Percentiles rank a stretch among this genome's conserved stretches.
Evolutionary conservation across 192 early-diverging fungal genomes (phyloP).

Genomic region (Allomyces arbusculus): DNA sequence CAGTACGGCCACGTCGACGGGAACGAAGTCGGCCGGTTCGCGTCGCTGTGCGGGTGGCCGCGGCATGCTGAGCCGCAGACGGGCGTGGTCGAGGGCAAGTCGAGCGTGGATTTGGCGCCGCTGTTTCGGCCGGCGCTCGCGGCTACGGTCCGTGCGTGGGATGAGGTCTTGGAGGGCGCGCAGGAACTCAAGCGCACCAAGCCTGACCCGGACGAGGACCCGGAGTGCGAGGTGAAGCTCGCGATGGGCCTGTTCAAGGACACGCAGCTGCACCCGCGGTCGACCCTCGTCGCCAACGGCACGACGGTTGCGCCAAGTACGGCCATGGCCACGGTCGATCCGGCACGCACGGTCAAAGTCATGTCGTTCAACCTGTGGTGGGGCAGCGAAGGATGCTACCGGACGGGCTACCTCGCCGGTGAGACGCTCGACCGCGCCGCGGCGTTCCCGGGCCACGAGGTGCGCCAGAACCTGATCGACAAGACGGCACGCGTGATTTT

Average conservation of each 20-base stretch:
- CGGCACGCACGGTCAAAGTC: slow-evolving; percentile 3
- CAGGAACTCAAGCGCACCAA: slow-evolving; percentile 5
- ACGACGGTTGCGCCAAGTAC: not conserved
- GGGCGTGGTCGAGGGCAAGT: not conserved
- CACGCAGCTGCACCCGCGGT: not conserved
- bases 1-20: slow-evolving; percentile 18
- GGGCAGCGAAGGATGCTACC: slow-evolving; percentile 4
- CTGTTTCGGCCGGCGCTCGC: slow-evolving; percentile 8
- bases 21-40: slow-evolving; percentile 13
- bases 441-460: not conserved
- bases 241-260: not conserved
- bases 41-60: slow-evolving; percentile 13
- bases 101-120: not conserved
- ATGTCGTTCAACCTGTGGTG: slow-evolving; percentile 22
- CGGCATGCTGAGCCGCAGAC: slow-evolving; percentile 2
- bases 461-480: slow-evolving; percentile 5
- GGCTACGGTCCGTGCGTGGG: slow-evolving; percentile 9
- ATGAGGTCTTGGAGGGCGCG: slow-evolving; percentile 5
- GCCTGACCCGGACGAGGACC: not conserved
- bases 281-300: not conserved
- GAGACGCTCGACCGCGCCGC: not conserved
- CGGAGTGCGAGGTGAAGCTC: not conserved
- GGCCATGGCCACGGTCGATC: too few species aligned
- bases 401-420: not conserved
- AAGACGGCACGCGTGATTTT: slow-evolving; percentile 15